Evolutionary conservation across 495 filamentous ascomycete genomes (phyloP).

Genomic region (Penicillium odoratum): DNA sequence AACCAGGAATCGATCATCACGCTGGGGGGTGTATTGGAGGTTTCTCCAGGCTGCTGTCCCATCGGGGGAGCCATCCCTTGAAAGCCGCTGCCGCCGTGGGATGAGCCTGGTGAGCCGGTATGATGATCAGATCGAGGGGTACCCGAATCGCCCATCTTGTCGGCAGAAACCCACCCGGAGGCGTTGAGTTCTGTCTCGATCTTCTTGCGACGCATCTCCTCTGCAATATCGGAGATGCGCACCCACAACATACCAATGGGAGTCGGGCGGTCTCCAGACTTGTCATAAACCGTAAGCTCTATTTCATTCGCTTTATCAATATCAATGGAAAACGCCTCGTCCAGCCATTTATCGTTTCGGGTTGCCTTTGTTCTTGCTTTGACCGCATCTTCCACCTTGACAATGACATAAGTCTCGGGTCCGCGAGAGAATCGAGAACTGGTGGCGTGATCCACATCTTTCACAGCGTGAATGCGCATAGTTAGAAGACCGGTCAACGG

Average conservation of each 20-base stretch:
- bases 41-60: constrained; percentile 24
- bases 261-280: constrained; percentile 79
- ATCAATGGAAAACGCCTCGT: constrained; percentile 84
- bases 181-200: constrained; percentile 91
- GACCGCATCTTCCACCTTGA: constrained; percentile 93
- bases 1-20: constrained; percentile 93
- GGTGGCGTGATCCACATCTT: constrained; percentile 92
- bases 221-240: constrained; percentile 92
- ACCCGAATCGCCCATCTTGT: constrained; percentile 73
- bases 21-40: constrained; percentile 42
- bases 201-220: constrained; percentile 96
- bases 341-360: constrained; percentile 84
- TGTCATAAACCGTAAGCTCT: constrained; percentile 96
- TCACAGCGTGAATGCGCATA: constrained; percentile 82
- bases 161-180: constrained; percentile 94
- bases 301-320: constrained; percentile 99
- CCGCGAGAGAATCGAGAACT: constrained; percentile 82
- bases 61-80: constrained; percentile 24
- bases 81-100: constrained; percentile 29
- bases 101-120: constrained; percentile 44
- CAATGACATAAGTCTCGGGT: constrained; percentile 90
- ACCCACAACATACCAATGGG: constrained; percentile 97
- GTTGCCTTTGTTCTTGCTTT: constrained; percentile 87
- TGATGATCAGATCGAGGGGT: constrained; percentile 37
- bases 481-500: constrained; percentile 87